A percentile compares a stretch with the other conserved stretches of the same genome.
Evolutionary conservation across 1,284 basidiomycete species (phyloP).

Genomic region (Ustilago sp.): DNA sequence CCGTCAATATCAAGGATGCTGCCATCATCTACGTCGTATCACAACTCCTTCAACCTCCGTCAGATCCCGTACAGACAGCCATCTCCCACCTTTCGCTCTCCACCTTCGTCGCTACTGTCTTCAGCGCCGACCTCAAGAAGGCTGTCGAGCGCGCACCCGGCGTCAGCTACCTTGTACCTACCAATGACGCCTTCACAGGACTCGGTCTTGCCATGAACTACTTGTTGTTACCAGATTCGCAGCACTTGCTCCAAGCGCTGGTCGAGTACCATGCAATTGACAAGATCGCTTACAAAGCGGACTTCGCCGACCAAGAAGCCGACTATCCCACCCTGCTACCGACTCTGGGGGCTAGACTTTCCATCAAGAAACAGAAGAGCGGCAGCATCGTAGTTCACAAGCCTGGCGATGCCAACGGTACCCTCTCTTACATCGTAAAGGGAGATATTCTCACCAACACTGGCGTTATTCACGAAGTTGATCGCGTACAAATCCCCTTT

Average conservation of each 20-base stretch:
- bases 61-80: conserved; percentile 83
- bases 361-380: conserved; percentile 40
- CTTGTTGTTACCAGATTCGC: conserved; percentile 77
- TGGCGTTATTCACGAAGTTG: conserved; percentile 90
- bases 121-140: conserved; percentile 69
- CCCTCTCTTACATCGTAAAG: conserved; percentile 61
- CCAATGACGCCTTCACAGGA: conserved; percentile 85
- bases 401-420: conserved; percentile 22
- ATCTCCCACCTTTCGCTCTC: conserved; percentile 85
- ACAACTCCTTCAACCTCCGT: conserved; percentile 82
- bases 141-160: conserved; percentile 72
- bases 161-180: conserved; percentile 87
- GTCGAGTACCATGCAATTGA: conserved; percentile 86
- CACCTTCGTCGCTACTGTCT: conserved; percentile 80
- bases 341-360: conserved; percentile 29
- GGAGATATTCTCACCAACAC: conserved; percentile 83
- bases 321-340: conserved; percentile 65
- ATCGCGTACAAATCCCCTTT: conserved; percentile 85
- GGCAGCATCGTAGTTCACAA: conserved; percentile 50
- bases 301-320: conserved; percentile 71
- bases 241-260: conserved; percentile 81
- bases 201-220: conserved; percentile 91
- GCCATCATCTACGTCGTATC: conserved; percentile 91
- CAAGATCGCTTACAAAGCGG: conserved; percentile 80
- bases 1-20: conserved; percentile 78